These are phyloP conservation scores for Calonectria crousiana DNA, from an alignment of 2,329 filamentous ascomycete species.

Conservation along the genomic window DNA sequence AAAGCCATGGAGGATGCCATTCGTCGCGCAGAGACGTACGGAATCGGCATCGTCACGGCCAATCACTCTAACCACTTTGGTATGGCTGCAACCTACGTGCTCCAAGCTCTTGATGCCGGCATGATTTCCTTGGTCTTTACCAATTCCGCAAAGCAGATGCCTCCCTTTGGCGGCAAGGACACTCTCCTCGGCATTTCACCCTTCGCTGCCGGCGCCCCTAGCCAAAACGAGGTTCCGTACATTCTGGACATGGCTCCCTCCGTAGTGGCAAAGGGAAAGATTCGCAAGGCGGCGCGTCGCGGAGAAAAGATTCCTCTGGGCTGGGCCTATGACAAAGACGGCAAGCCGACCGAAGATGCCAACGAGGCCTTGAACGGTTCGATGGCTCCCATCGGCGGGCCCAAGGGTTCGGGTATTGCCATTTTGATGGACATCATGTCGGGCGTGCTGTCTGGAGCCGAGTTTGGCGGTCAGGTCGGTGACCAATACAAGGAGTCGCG, in stretches of 20 bases:
- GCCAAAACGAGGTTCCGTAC: slow-evolving; percentile 23
- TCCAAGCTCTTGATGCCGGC: slow-evolving; percentile 21
- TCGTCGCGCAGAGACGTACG: slow-evolving; percentile 22
- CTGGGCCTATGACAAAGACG: slow-evolving; percentile 24
- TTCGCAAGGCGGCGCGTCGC: slow-evolving; percentile 22
- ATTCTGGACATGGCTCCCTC: slow-evolving; percentile 29
- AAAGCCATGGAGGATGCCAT: slow-evolving; percentile 26
- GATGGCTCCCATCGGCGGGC: slow-evolving; percentile 25
- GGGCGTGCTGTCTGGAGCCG: slow-evolving; percentile 25
- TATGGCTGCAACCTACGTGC: slow-evolving; percentile 28
- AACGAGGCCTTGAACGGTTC: slow-evolving; percentile 21
- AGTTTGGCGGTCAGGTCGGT: slow-evolving; percentile 25
- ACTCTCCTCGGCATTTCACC: slow-evolving; percentile 25
- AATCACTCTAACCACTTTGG: slow-evolving; percentile 29
- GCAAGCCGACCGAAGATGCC: slow-evolving; percentile 24
- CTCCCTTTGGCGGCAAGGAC: slow-evolving; percentile 28
- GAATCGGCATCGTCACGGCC: slow-evolving; percentile 27
- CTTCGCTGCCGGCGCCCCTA: slow-evolving; percentile 25
- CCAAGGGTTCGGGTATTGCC: slow-evolving; percentile 25
- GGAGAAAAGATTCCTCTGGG: slow-evolving; percentile 27
- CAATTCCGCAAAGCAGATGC: slow-evolving; percentile 30
- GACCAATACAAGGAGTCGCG: slow-evolving; percentile 28
- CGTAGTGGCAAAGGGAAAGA: slow-evolving; percentile 26
- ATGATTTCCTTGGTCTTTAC: slow-evolving; percentile 28
- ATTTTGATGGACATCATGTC: slow-evolving; percentile 32